phyloP scores from a whole-genome alignment of 2,329 filamentous ascomycete genomes.

The Alternaria conjuncta region DNA sequence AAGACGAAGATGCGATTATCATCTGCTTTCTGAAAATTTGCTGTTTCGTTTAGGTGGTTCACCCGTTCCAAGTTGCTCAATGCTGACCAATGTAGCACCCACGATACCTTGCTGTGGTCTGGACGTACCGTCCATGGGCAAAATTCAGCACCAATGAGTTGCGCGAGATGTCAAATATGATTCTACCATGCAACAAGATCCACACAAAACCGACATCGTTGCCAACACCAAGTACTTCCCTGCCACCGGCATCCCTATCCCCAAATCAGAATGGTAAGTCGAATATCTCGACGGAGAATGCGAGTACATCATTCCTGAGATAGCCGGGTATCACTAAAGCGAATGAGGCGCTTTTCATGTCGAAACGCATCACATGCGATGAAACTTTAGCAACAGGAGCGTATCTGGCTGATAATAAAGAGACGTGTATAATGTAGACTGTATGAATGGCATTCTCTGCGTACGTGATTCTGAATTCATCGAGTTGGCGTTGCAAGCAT shows the following conservation, averaged over 20 bases:
- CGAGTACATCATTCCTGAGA: constrained; percentile 77
- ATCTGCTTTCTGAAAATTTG: neutral
- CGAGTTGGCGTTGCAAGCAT: neutral
- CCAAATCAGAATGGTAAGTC: neutral
- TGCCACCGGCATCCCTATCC: constrained; percentile 14
- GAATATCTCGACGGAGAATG: constrained; percentile 62
- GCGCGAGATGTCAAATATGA: neutral
- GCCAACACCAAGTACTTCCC: constrained; percentile 27
- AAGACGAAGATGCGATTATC: neutral
- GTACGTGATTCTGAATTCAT: neutral
- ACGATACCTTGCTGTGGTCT: neutral
- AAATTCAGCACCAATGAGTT: neutral
- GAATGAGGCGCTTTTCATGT: constrained; percentile 93
- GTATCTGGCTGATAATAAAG: neutral
- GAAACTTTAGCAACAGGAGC: constrained; percentile 61
- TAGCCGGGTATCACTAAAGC: constrained; percentile 80
- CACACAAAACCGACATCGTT: constrained; percentile 10
- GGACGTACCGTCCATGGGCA: neutral
- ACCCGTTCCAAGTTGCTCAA: neutral
- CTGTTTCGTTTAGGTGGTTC: neutral
- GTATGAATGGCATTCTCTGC: neutral
- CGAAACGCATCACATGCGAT: constrained; percentile 73
- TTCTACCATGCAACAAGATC: neutral
- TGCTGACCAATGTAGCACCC: neutral
- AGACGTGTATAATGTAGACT: neutral